These are phyloP conservation scores for Rhizopus delemar DNA, from an alignment of 371 early-diverging fungal genomes.

Conservation along the genomic window DNA sequence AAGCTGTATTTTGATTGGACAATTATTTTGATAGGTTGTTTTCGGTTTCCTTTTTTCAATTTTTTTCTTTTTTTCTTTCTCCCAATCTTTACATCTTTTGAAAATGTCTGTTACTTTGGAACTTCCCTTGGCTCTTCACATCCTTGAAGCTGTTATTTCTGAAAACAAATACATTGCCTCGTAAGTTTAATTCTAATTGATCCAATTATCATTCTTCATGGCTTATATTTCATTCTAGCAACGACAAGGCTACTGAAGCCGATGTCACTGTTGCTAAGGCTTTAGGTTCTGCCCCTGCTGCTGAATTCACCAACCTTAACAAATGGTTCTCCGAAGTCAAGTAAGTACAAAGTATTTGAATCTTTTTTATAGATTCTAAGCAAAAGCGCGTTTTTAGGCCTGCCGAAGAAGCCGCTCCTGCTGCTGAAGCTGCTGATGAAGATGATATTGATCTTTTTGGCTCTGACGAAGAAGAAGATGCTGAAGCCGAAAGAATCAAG, in stretches of 20 bases:
- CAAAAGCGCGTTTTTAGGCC: conserved; percentile 19
- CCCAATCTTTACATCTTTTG: conserved; percentile 21
- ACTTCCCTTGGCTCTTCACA: conserved; percentile 58
- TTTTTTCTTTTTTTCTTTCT: conserved; percentile 20
- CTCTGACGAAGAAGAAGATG: conserved; percentile 90
- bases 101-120: conserved; percentile 63
- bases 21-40: conserved; percentile 1
- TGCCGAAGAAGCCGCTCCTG: conserved; percentile 52
- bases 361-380: neutral
- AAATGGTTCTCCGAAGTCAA: conserved; percentile 48
- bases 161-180: conserved; percentile 71
- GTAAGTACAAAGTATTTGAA: conserved; percentile 28
- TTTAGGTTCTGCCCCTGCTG: conserved; percentile 45
- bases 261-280: conserved; percentile 46
- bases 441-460: conserved; percentile 96
- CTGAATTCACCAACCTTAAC: conserved; percentile 40
- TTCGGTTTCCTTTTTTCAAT: neutral
- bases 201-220: neutral
- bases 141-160: conserved; percentile 75
- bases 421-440: conserved; percentile 78
- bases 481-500: conserved; percentile 87
- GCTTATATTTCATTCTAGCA: conserved; percentile 18
- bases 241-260: conserved; percentile 35
- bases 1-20: conserved; percentile 2
- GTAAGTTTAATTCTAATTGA: conserved; percentile 37